A percentile compares a stretch with the other conserved stretches of the same genome.
phyloP scores from a whole-genome alignment of 106 monocot species.

The Phalaenopsis equestris region DNA sequence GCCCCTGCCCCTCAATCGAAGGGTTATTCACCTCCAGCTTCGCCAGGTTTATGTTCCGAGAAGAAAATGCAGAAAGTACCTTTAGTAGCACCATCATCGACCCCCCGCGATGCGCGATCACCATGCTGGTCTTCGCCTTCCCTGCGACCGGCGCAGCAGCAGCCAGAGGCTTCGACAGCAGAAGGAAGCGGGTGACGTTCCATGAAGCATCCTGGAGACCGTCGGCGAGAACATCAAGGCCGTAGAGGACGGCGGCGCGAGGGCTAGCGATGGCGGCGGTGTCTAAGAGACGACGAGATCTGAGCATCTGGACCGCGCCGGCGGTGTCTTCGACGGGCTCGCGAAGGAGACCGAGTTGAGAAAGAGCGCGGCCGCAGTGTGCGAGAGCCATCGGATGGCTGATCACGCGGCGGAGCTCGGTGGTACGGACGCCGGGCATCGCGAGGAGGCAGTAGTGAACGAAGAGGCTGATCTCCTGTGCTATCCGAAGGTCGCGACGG shows the following conservation, averaged over 20 bases:
- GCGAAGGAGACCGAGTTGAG: slow-evolving; percentile 36
- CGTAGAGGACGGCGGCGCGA: slow-evolving; percentile 48
- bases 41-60: slow-evolving; percentile 41
- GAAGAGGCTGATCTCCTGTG: slow-evolving; percentile 56
- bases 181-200: slow-evolving; percentile 67
- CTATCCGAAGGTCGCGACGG: slow-evolving; percentile 42
- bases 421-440: slow-evolving; percentile 54
- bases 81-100: slow-evolving; percentile 57
- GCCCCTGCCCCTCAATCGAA: slow-evolving; percentile 17
- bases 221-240: slow-evolving; percentile 48
- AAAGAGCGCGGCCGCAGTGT: slow-evolving; percentile 61
- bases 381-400: slow-evolving; percentile 66
- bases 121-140: slow-evolving; percentile 46
- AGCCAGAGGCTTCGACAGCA: slow-evolving; percentile 25
- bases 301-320: slow-evolving; percentile 62
- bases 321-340: slow-evolving; percentile 75
- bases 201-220: slow-evolving; percentile 66
- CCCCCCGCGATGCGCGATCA: slow-evolving; percentile 44
- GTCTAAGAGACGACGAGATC: slow-evolving; percentile 34
- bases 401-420: slow-evolving; percentile 48
- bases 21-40: slow-evolving; percentile 62
- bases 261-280: slow-evolving; percentile 73
- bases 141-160: not conserved
- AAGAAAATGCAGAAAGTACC: slow-evolving; percentile 55
- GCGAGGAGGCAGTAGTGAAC: slow-evolving; percentile 72